Base-by-base conservation (phyloP, 2,329 filamentous ascomycete genomes). In the Claviceps pazoutovae region DNA sequence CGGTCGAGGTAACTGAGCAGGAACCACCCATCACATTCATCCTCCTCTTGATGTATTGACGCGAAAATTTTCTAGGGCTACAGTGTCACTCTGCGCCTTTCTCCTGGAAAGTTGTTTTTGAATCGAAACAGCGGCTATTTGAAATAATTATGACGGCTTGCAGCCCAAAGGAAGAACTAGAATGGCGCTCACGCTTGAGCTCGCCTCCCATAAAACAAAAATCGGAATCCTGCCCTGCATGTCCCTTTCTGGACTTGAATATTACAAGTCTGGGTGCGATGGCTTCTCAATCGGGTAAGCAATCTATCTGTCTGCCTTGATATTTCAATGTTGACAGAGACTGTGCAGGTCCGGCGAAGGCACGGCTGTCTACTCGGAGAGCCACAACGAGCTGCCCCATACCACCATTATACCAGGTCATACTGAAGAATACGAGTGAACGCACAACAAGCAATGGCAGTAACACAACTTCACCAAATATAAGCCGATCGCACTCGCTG, bases 31-130 rank as follows among this genome's bases (percentile, higher is more conserved):
- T 23, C n/a, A 5, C 30, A 5, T 23, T 1, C n/a, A 26, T 34
- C 3, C 21, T 38, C 11, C 8, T 26, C 7, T 41, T 34, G 8
- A 37, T 5, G 11, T 39, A 16, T 37, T 52, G 13, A 52, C 13
- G 39, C 14, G 8, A 3, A 34, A 0, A 14, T 14, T 11, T 13
- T 4, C 3, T 23, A 95, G 89, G 88, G 0, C 65, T 97, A 7
- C 88, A 91, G 72, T 96, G 89, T 61, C 84, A 93, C 56, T 87
- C 86, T 3, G 86, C 87, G 1, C 82, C 86, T 0, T 87, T 87
- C 64, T 93, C 89, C 1, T 97, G 90, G 91, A 98, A 97, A 64
- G 61, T 96, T 11, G 75, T 88, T 2, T 96, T 97, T 61, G 83
- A 93, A 63, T 79, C 80, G 57, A 76, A 84, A 52, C 79, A 85